Evolutionary conservation across 768 basidiomycete genomes (phyloP), one percentile per base, ranked within the genome.

Genomic region (Amanita pallidorosea): DNA sequence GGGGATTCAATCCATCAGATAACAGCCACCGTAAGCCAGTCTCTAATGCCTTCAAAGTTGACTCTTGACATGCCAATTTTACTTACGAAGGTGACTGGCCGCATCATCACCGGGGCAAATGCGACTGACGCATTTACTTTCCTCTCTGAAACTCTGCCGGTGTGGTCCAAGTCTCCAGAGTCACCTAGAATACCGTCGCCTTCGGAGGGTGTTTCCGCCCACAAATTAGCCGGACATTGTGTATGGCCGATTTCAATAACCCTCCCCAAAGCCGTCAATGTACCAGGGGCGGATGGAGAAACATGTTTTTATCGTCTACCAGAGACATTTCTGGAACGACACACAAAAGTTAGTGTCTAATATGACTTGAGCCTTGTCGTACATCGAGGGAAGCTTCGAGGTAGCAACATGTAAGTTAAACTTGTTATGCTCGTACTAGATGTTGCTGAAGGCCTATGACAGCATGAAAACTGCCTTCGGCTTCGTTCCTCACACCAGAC

Each of bases 401-500:
- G 72, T 11, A 71, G 76, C 55, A 73, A 70, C 60, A 67, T 64
- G 75, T 75, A 52, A 61, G 71, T 65, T 23, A 15, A 33, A 5
- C 33, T 17, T 37, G 11, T 31, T 22, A 5, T 50, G 11, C 0
- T 15, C 18, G 34, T 12, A 9, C 38, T 12, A 18, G 17, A 31
- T 8, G 9, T 17, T 25, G 33, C 35, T 51, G 38, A 42, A 18
- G 9, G 34, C 8, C 7, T 7, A 18, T n/a, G 20, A 35, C 47
- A 76, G 76, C 54, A 67, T 79, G 37, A 74, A 69, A 49, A 77
- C 77, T 5, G 70, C 73, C 5, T 76, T 79, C 55, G 76, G 73
- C 33, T 79, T 76, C 56, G 70, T 79, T 13, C 72, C 76, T 9
- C 70, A 63, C 47, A 65, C 65, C 15, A 65, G 72, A 45, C 75